Conservation (phyloP, 345 rosid species). For the Salix purpurea region DNA sequence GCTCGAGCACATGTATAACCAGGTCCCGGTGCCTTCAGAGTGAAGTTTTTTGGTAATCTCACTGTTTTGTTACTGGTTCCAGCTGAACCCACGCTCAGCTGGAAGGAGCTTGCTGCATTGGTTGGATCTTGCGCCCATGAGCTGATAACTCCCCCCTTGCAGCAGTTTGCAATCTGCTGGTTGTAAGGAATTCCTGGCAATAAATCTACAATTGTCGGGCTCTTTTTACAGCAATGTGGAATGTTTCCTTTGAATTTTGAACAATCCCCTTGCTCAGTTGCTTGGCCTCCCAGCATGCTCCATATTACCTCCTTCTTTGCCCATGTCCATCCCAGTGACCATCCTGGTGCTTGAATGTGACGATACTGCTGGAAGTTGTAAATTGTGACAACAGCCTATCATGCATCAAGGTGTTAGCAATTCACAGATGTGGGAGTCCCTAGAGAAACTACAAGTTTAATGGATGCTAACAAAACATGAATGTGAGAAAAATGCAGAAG, state of each 20-base stretch:
- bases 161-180: conserved; percentile 72
- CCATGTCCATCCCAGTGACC: conserved; percentile 89
- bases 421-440: background rate
- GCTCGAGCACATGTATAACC: conserved; percentile 82
- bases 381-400: conserved; percentile 67
- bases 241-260: conserved; percentile 66
- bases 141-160: conserved; percentile 81
- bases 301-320: conserved; percentile 76
- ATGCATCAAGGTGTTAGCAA: background rate
- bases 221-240: conserved; percentile 85
- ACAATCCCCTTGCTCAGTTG: conserved; percentile 91
- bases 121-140: conserved; percentile 74
- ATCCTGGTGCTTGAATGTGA: conserved; percentile 77
- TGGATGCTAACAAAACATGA: background rate
- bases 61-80: conserved; percentile 76
- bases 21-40: conserved; percentile 73
- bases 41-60: conserved; percentile 66
- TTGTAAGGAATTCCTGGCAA: conserved; percentile 75
- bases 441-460: background rate
- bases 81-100: conserved; percentile 66
- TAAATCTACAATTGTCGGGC: conserved; percentile 70
- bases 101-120: conserved; percentile 67
- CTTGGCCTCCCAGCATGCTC: conserved; percentile 67
- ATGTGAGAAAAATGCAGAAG: no score
- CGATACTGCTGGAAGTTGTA: conserved; percentile 85